Evolutionary conservation across 2,329 filamentous ascomycete species (phyloP), one percentile per base, ranked within the genome.

Genomic region (Trichoderma oligosporum): DNA sequence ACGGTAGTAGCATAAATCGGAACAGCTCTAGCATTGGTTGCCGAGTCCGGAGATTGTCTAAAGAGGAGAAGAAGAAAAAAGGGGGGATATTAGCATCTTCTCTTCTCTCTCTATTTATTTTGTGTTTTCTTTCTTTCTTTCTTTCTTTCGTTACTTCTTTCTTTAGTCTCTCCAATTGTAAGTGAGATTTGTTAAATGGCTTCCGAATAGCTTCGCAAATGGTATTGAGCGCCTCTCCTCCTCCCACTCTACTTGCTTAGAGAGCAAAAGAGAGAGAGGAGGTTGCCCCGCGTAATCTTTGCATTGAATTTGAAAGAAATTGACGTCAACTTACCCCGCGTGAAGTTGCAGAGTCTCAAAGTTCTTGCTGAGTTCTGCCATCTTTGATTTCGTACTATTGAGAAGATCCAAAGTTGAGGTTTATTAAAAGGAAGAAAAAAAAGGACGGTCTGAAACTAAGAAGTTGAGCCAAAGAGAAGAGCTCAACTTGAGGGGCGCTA

Each of bases 1-100:
- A 83, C 81, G n/a, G 87, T 93, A 4, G 92, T 92, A 12, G 93
- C 91, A 71, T 97, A 97, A 70, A 99, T 97, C 54, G 94, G 94
- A 7, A 97, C 91, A 45, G 93, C 94, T 67, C 94, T 85, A 24
- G 94, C 82, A 60, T 95, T 93, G 61, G 93, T 96, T 2, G 85
- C 73, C 24, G 88, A 76, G 71, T 97, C 94, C 22, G 89, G 85
- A 66, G 85, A 80, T 65, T 96, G 89, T 61, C 91, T 95, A 65
- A 51, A 42, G 45, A 27, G 27, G 6, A 36, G 12, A 55, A 24
- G 61, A 29, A 42, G 33, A 60, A 11, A 18, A 31, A n/a, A 61
- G 57, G 60, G 58, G 51, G 42, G 5, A 53, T 27, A 3, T 59
- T 38, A 56, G 57, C 27, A 33, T 24, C 42, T 38, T 3, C 5